A percentile compares a stretch with the other conserved stretches of the same genome.
phyloP scores from a whole-genome alignment of 768 basidiomycete species.

The Auriculariales sp. region DNA sequence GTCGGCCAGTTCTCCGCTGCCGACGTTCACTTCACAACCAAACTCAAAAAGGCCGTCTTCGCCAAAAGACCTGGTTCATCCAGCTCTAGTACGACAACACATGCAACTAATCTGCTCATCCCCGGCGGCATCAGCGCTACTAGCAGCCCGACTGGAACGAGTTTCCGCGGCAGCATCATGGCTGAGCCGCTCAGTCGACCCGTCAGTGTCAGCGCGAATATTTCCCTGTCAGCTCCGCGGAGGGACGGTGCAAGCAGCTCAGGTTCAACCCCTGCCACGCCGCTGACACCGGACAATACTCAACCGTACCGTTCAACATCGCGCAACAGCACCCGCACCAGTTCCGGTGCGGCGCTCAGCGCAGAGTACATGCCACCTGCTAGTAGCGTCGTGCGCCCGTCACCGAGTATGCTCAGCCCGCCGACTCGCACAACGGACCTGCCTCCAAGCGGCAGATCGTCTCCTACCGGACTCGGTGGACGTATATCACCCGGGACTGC shows the following conservation, averaged over 20 bases:
- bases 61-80: slow-evolving; percentile 34
- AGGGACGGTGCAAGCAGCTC: background rate
- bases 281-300: no score
- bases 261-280: no score
- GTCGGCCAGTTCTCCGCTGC: slow-evolving; percentile 56
- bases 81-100: background rate
- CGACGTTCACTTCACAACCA: slow-evolving; percentile 55
- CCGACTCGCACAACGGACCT: background rate
- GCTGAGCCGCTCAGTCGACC: background rate
- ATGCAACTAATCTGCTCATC: slow-evolving; percentile 1
- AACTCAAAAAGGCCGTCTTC: slow-evolving; percentile 69
- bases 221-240: background rate
- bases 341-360: background rate
- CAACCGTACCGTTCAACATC: no score
- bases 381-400: background rate
- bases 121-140: slow-evolving; percentile 1
- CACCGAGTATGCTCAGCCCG: background rate
- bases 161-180: background rate
- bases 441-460: no score
- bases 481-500: no score
- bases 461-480: no score
- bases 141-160: background rate
- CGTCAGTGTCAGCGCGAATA: background rate
- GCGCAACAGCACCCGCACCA: background rate
- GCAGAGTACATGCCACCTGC: background rate